phyloP scores from a whole-genome alignment of 257 asterid genomes.

The Verbena officinalis region DNA sequence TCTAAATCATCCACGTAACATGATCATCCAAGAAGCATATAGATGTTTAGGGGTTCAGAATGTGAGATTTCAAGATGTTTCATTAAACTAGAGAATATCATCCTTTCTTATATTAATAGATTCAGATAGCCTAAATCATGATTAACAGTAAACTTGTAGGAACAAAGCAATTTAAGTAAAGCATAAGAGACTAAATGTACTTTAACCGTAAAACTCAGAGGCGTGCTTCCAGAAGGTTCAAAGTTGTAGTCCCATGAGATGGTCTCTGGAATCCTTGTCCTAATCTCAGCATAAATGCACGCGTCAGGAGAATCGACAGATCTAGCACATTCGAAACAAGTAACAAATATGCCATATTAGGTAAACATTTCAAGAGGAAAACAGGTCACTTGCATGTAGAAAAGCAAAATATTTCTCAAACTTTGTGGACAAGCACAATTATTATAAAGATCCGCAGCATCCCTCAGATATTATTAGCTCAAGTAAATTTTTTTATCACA shows the following conservation, averaged over 20 bases:
- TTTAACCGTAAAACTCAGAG: slow-evolving; percentile 90
- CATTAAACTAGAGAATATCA: not conserved
- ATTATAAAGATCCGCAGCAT: slow-evolving; percentile 8
- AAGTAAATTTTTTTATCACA: not conserved
- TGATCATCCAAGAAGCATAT: not conserved
- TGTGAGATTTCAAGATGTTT: not conserved
- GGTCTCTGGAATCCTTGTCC: slow-evolving; percentile 96
- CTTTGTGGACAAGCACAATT: not conserved
- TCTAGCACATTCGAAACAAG: slow-evolving; percentile 41
- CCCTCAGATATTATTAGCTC: slow-evolving; percentile 13
- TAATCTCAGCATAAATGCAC: slow-evolving; percentile 86
- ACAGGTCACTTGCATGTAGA: slow-evolving; percentile 4
- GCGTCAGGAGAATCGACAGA: slow-evolving; percentile 81
- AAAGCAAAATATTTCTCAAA: not conserved
- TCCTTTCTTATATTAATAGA: not conserved
- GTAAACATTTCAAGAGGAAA: slow-evolving; percentile 10
- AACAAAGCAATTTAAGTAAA: slow-evolving; percentile 5
- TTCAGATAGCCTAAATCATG: not conserved
- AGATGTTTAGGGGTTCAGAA: not conserved
- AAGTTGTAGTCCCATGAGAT: slow-evolving; percentile 96
- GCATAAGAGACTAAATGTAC: slow-evolving; percentile 39
- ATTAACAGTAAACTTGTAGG: not conserved
- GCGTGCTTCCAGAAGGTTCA: slow-evolving; percentile 90
- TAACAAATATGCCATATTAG: slow-evolving; percentile 6
- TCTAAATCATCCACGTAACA: not conserved